A percentile compares a stretch with the other conserved stretches of the same genome.
phyloP scores from a whole-genome alignment of 2,329 filamentous ascomycete species.

The Corinectria fuckeliana region DNA sequence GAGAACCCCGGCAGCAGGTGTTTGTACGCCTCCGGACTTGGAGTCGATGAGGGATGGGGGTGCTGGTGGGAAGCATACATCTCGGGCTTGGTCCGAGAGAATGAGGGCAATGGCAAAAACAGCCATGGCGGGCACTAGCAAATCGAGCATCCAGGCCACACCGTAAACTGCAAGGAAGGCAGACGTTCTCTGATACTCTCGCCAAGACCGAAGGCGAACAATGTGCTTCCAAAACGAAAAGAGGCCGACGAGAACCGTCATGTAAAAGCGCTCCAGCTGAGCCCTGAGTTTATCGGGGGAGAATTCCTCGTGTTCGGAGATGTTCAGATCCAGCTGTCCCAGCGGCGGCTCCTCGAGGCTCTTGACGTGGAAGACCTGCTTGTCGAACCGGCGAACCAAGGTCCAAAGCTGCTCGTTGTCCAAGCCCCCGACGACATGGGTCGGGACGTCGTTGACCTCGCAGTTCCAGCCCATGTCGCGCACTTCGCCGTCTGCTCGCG shows the following conservation, averaged over 20 bases:
- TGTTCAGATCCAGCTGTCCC: slow-evolving; percentile 71
- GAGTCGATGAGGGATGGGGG: slow-evolving; percentile 75
- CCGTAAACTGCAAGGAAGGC: slow-evolving; percentile 64
- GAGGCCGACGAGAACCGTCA: slow-evolving; percentile 74
- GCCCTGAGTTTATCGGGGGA: slow-evolving; percentile 82
- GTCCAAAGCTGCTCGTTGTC: slow-evolving; percentile 7
- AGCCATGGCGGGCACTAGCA: slow-evolving; percentile 69
- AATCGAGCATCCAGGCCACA: slow-evolving; percentile 74
- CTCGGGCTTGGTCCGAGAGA: slow-evolving; percentile 66
- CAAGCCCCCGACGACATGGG: not conserved
- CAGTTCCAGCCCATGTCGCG: not conserved
- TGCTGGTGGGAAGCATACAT: slow-evolving; percentile 75
- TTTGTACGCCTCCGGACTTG: slow-evolving; percentile 76
- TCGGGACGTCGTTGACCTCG: not conserved
- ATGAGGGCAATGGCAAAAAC: slow-evolving; percentile 69
- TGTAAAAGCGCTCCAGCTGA: slow-evolving; percentile 81
- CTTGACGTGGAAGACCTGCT: slow-evolving; percentile 9
- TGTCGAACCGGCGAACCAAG: slow-evolving; percentile 6
- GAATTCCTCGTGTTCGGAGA: slow-evolving; percentile 83
- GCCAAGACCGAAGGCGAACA: slow-evolving; percentile 79
- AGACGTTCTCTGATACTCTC: slow-evolving; percentile 71
- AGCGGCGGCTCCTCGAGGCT: not conserved
- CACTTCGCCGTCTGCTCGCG: not conserved
- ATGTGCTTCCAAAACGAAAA: slow-evolving; percentile 76
- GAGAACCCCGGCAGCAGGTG: slow-evolving; percentile 75